These are phyloP conservation scores for Achaetomium macrosporum DNA, from an alignment of 2,329 filamentous ascomycete species.

Conservation along the genomic window DNA sequence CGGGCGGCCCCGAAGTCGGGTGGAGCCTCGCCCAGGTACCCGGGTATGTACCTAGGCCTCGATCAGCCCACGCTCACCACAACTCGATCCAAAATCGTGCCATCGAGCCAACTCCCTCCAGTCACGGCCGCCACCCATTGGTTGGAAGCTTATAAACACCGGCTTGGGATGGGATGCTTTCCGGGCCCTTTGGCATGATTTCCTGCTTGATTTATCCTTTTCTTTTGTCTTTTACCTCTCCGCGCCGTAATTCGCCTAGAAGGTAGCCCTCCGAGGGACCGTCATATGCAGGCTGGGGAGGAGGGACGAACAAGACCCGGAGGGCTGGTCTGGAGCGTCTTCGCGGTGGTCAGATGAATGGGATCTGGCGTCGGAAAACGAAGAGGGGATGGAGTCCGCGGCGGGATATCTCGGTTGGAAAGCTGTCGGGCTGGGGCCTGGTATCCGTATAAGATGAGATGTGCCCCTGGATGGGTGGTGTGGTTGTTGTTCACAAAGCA, in stretches of 20 bases:
- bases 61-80: conserved; percentile 4
- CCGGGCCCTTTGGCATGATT: background rate
- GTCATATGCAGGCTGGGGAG: background rate
- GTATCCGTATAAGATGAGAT: background rate
- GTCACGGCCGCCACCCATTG: background rate
- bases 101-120: background rate
- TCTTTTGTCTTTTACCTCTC: background rate
- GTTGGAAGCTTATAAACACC: background rate
- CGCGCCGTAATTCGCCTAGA: background rate
- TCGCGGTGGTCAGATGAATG: too few species aligned
- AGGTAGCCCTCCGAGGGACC: too few species aligned
- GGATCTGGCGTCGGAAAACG: too few species aligned
- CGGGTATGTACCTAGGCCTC: too few species aligned
- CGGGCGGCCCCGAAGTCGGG: background rate
- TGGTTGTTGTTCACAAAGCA: background rate
- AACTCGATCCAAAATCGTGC: conserved; percentile 15
- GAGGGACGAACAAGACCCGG: background rate
- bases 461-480: background rate
- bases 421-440: background rate
- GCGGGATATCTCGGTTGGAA: conserved; percentile 6
- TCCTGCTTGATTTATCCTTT: background rate
- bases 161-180: conserved; percentile 5
- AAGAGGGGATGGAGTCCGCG: background rate
- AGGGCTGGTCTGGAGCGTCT: background rate
- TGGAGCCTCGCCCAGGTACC: too few species aligned